Evolutionary conservation across 306 rosid genomes (phyloP), one percentile per base, ranked within the genome.

Genomic region (Macrotyloma uniflorum): DNA sequence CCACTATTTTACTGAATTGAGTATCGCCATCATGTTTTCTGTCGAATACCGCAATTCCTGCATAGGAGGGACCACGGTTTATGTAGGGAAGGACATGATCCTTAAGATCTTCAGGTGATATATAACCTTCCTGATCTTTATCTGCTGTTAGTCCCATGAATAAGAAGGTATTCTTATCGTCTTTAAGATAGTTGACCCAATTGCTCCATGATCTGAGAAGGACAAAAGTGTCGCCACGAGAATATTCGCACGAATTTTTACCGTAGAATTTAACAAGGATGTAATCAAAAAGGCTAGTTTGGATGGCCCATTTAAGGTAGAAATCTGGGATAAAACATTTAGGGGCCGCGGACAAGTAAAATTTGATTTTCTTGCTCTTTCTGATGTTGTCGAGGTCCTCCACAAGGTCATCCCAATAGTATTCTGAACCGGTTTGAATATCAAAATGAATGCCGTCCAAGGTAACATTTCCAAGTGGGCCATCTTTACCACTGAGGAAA

Each of bases 381-480:
- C 6, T 67, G 61, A 14, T 4, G 47, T 0, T 6, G 30, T 49
- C 54, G 1, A 90, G 77, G 1, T 75, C 55, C 10, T 5, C 47
- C 1, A 86, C 93, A 1, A 89, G 85, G 11, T 59, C 84, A 40
- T 85, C 87, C 80, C 87, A 87, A 54, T 65, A 67, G 19, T 43
- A 84, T 1, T 62, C 67, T 0, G 78, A 69, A 0, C 49, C 63
- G 4, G 43, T 5, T 30, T 26, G 85, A 10, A 87, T 87, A 18
- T 85, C 86, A 24, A 91, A 86, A 70, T 89, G 90, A 2, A 91
- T 72, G 10, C 93, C 93, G 12, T 91, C 88, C 4, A 91, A 64
- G 33, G 84, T 49, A 0, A 91, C 90, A 0, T 61, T 73, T 0
- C 93, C 96, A 0, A 91, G 38, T 0, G 91, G 96, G 5, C 38